Evolutionary conservation across 2,329 filamentous ascomycete genomes (phyloP).

Genomic region (Exophiala calicioides): DNA sequence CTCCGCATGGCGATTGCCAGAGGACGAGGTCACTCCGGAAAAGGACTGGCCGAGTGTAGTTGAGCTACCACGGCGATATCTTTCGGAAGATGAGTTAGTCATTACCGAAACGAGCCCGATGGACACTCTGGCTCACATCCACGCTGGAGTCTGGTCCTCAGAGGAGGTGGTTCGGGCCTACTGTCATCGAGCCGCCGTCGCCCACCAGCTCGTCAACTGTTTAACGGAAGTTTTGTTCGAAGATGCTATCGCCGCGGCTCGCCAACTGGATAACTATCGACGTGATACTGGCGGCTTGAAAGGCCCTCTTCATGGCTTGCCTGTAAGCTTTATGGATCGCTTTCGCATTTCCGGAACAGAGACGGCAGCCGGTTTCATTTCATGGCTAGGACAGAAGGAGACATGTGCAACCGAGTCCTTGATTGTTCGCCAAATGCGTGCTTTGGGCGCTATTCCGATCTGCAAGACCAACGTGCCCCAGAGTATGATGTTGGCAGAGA

Average conservation of each 20-base stretch:
- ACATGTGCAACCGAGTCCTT: conserved; percentile 34
- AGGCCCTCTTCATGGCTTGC: conserved; percentile 36
- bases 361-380: conserved; percentile 28
- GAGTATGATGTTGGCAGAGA: conserved; percentile 50
- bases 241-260: conserved; percentile 29
- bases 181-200: conserved; percentile 31
- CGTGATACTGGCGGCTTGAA: conserved; percentile 27
- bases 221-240: conserved; percentile 34
- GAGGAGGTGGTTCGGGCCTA: conserved; percentile 29
- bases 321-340: conserved; percentile 36
- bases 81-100: conserved; percentile 10
- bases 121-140: conserved; percentile 15
- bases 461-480: conserved; percentile 59
- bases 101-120: conserved; percentile 16
- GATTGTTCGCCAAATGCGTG: conserved; percentile 47
- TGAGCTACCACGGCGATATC: conserved; percentile 2
- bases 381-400: conserved; percentile 18
- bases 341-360: conserved; percentile 29
- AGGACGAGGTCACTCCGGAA: conserved; percentile 1
- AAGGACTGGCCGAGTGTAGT: neutral
- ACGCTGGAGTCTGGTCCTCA: conserved; percentile 16
- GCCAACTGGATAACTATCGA: conserved; percentile 30
- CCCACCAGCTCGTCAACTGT: conserved; percentile 32
- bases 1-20: conserved; percentile 4
- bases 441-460: conserved; percentile 41